Evolutionary conservation across 495 filamentous ascomycete species (phyloP), one percentile per base, ranked within the genome.

Genomic region (Aspergillus panamensis): DNA sequence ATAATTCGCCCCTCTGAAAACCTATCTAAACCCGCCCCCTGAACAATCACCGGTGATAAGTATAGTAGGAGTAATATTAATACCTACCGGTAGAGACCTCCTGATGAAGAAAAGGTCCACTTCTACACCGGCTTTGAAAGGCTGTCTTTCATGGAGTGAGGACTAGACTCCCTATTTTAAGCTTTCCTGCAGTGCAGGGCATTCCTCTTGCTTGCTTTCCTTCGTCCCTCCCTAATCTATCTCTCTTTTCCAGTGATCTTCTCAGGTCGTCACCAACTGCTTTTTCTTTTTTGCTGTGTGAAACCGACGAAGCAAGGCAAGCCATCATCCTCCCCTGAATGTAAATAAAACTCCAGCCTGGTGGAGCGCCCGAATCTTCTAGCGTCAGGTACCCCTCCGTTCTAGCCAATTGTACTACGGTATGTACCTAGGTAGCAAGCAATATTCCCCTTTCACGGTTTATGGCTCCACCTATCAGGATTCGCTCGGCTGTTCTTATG

Each of bases 381-480:
- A 67, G 68, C 53, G 69, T 65, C 69, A 73, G 71, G 68, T 66
- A 70, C 69, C 69, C 30, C 53, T 57, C 19, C 29, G 3, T 12
- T 20, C 1, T 35, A 30, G 21, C 71, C 71, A 73, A 71, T 72
- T 44, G n/a, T n/a, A n/a, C n/a, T n/a, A n/a, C n/a, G n/a, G n/a
- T n/a, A n/a, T n/a, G n/a, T n/a, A n/a, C n/a, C n/a, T n/a, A n/a
- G 60, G 0, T 1, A 45, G 3, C 10, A 31, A 29, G 12, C 1
- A 20, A 49, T 49, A 8, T 29, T 4, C 29, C 47, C 29, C 29
- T 49, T 49, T 31, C 47, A 19, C n/a, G 10, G 9, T 6, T n/a
- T 32, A 30, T 29, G 14, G 29, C 20, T 44, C 55, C 60, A 30
- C 44, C 39, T 31, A 52, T 55, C 53, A 55, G 13, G 31, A 12